These are phyloP conservation scores for Castanea crenata DNA, from an alignment of 306 rosid species.

Conservation along the genomic window DNA sequence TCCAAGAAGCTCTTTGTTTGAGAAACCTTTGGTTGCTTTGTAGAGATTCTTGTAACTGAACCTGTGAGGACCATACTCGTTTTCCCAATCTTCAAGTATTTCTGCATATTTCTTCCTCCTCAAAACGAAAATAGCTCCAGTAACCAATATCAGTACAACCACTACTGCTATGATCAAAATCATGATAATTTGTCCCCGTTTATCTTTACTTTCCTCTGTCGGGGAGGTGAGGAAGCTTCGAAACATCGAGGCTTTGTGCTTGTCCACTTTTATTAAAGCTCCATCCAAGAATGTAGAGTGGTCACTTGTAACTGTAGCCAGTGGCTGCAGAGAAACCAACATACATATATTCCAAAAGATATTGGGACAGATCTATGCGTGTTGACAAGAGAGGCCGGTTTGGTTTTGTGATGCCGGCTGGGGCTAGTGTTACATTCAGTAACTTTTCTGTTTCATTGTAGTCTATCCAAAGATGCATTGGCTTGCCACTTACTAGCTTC, in stretches of 20 bases:
- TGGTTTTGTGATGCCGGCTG: constrained; percentile 11
- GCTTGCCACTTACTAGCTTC: constrained; percentile 17
- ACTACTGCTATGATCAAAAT: neutral
- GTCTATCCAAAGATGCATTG: neutral
- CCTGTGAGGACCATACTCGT: constrained; percentile 31
- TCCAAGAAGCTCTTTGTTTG: constrained; percentile 25
- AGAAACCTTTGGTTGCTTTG: constrained; percentile 34
- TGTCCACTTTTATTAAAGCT: constrained; percentile 27
- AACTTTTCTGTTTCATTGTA: too few relatives aligned
- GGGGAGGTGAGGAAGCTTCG: constrained; percentile 7
- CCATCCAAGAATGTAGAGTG: constrained; percentile 34
- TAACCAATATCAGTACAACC: neutral
- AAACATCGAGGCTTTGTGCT: constrained; percentile 16
- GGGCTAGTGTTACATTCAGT: constrained; percentile 19
- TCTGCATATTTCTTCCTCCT: constrained; percentile 23
- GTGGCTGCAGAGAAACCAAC: constrained; percentile 39
- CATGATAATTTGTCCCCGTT: neutral
- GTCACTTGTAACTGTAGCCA: constrained; percentile 3
- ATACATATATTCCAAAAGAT: constrained; percentile 9
- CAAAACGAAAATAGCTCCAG: neutral
- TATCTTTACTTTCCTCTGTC: neutral
- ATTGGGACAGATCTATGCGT: fast-evolving
- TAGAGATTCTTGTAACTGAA: constrained; percentile 28
- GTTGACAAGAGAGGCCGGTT: constrained; percentile 18
- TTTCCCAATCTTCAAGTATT: constrained; percentile 35